A percentile compares a stretch with the other conserved stretches of the same genome.
Conservation (phyloP, 371 early-diverging fungal species). For the Blakeslea trispora region DNA sequence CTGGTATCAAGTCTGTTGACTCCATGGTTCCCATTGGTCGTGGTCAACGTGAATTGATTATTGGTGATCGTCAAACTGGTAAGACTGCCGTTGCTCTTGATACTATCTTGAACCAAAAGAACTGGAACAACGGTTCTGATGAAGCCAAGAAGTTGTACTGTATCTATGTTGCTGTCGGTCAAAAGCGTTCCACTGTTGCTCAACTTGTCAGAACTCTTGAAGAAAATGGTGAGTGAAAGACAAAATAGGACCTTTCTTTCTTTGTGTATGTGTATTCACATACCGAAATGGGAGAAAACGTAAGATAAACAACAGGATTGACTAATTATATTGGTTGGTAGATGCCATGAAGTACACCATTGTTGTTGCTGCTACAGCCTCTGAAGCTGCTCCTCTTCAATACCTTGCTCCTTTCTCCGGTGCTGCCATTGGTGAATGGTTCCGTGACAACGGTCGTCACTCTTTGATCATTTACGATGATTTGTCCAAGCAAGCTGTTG, state of each 20-base stretch:
- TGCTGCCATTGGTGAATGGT: conserved; percentile 92
- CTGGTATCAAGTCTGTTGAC: conserved; percentile 98
- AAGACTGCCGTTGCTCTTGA: conserved; percentile 96
- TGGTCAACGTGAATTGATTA: conserved; percentile 98
- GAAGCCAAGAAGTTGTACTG: conserved; percentile 78
- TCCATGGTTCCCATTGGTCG: conserved; percentile 98
- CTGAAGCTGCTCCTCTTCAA: conserved; percentile 94
- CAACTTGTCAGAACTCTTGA: conserved; percentile 96
- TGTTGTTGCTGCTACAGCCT: conserved; percentile 96
- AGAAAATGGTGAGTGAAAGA: conserved; percentile 60
- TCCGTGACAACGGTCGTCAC: conserved; percentile 97
- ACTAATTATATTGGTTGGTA: no score
- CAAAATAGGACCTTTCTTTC: no score
- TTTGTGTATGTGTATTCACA: no score
- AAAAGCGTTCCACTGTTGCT: conserved; percentile 97
- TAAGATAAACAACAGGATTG: no score
- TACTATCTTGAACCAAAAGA: conserved; percentile 96
- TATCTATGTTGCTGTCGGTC: conserved; percentile 96
- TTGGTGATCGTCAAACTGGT: conserved; percentile 98
- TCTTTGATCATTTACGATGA: conserved; percentile 94
- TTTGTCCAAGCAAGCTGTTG: conserved; percentile 97
- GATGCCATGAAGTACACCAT: conserved; percentile 84
- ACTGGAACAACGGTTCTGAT: conserved; percentile 76
- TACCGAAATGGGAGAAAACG: no score
- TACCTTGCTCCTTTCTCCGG: conserved; percentile 96